These are phyloP conservation scores for Phytophthora ohioensis DNA, from an alignment of 352 stramenopile species.

Conservation along the genomic window DNA sequence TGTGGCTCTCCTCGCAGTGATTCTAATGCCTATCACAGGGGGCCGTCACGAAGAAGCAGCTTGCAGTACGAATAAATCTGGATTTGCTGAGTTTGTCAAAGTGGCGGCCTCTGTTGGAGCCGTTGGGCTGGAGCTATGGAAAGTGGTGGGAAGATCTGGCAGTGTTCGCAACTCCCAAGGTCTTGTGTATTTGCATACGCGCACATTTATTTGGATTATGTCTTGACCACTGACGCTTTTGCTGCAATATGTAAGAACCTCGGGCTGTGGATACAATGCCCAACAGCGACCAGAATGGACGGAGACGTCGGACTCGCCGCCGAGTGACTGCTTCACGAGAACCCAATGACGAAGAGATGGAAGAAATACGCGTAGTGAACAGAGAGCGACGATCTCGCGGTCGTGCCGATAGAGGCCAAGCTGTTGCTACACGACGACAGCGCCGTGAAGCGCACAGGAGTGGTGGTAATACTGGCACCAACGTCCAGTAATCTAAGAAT, in stretches of 20 bases:
- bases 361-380: not conserved
- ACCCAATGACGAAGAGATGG: conserved; percentile 3
- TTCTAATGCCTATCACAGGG: not conserved
- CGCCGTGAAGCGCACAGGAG: too few species aligned
- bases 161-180: not conserved
- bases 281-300: not conserved
- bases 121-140: conserved; percentile 1
- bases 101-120: not conserved
- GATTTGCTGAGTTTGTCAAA: conserved; percentile 4
- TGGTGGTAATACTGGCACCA: too few species aligned
- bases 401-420: not conserved
- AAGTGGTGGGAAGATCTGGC: not conserved
- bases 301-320: not conserved
- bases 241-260: not conserved
- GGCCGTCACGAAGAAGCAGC: not conserved
- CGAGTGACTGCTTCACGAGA: not conserved
- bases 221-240: not conserved
- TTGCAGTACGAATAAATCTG: conserved; percentile 1
- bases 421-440: not conserved
- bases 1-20: not conserved
- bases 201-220: not conserved
- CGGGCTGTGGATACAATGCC: not conserved
- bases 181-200: not conserved
- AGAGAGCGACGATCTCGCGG: conserved; percentile 4
- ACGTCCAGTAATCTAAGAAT: too few species aligned